A percentile compares a stretch with the other conserved stretches of the same genome.
phyloP scores from a whole-genome alignment of 306 rosid species.

The Potentilla sterilis region DNA sequence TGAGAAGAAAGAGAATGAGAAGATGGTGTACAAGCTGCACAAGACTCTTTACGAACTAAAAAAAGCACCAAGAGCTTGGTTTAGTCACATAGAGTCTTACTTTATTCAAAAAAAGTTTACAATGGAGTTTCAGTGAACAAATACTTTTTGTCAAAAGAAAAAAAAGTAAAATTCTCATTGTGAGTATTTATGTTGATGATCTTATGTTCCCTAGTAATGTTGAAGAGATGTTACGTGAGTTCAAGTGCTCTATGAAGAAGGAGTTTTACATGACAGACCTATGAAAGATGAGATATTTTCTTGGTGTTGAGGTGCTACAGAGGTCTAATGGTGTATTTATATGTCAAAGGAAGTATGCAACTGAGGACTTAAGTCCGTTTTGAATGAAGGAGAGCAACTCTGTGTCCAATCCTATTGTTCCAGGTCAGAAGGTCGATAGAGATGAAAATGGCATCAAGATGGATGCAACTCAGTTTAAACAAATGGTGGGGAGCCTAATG shows the following conservation, averaged over 20 bases:
- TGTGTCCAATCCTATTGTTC: neutral
- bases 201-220: neutral
- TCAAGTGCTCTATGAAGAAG: neutral
- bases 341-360: neutral
- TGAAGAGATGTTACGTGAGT: neutral
- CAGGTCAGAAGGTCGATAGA: neutral
- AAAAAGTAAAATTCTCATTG: neutral
- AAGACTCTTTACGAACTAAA: neutral
- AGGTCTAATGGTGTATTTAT: neutral
- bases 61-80: neutral
- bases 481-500: neutral
- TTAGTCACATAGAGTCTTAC: neutral
- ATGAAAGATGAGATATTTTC: neutral
- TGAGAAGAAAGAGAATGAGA: neutral
- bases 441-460: neutral
- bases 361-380: neutral
- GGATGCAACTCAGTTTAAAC: neutral
- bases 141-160: neutral
- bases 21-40: neutral
- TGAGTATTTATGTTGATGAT: neutral
- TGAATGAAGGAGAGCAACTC: neutral
- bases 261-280: neutral
- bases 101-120: neutral
- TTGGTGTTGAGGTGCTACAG: neutral
- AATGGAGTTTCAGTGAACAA: neutral